Evolutionary conservation across 345 rosid species (phyloP), one percentile per base, ranked within the genome.

Genomic region (Citrus australasica): DNA sequence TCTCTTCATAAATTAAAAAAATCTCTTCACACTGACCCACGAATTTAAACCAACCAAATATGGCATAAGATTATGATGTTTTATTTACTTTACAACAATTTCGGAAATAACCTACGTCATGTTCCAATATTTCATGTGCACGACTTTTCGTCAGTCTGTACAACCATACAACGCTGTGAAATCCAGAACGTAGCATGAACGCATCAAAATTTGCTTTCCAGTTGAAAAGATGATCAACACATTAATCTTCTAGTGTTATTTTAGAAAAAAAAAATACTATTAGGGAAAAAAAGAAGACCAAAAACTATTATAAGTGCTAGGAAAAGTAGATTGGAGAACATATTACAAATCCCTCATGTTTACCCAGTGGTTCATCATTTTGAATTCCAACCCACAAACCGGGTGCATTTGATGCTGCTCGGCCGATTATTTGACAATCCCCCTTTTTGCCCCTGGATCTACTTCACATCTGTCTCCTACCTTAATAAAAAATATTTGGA

Each of bases 331-430:
- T 16, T 6, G 63, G 30, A 1, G 35, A 68, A 5, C 25, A 3
- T 6, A 21, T 22, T 17, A 24, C 3, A 35, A 61, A 28, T 33
- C 99, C 98, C 75, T 94, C 97, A 78, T 96, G 98, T 88, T 96
- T 96, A 64, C 98, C 99, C 80, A 94, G 67, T 17, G 97, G 99
- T 83, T 96, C 98, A 78, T 93, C 98, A 81, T 89, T 92, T 82
- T 93, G 95, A 83, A 93, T 83, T 69, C 99, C 97, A 81, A 95
- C 85, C 95, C 97, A 95, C 75, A 91, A 94, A 82, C 97, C 95
- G 33, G 91, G 90, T 60, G 94, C 91, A 69, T 92, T 83, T 32
- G 93, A 78, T 84, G 92, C 94, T 37, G 95, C 98, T 83, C 56
- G 87, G 77, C 98, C 98, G 61, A 90, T 89, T 79, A 93, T 85